Conservation (phyloP, 2,329 filamentous ascomycete genomes). For the Penicillium sp. region DNA sequence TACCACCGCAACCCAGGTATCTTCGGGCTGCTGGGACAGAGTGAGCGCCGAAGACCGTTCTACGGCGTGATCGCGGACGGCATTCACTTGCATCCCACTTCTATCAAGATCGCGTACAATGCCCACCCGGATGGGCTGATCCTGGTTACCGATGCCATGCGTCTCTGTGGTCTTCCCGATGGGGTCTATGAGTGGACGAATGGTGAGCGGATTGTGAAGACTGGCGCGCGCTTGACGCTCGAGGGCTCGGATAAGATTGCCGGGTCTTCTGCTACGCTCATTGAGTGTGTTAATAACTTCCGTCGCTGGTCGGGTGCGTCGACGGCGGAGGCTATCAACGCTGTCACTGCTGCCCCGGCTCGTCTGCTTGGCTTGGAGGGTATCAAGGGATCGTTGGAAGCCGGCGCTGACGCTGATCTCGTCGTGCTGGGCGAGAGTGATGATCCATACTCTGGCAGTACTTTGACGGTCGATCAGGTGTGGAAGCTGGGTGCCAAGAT, state of each 20-base stretch:
- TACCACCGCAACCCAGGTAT: conserved; percentile 89
- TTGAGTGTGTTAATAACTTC: conserved; percentile 46
- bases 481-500: conserved; percentile 45
- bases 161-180: conserved; percentile 76
- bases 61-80: conserved; percentile 90
- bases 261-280: conserved; percentile 54
- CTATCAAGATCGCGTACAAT: conserved; percentile 83
- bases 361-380: conserved; percentile 38
- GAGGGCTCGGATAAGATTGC: conserved; percentile 77
- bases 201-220: conserved; percentile 55
- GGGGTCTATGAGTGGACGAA: conserved; percentile 86
- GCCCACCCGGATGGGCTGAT: conserved; percentile 81
- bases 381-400: conserved; percentile 39
- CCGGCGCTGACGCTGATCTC: conserved; percentile 43
- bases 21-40: conserved; percentile 75
- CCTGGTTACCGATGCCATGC: conserved; percentile 90
- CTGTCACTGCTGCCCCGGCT: conserved; percentile 41
- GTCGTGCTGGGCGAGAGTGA: conserved; percentile 38
- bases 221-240: conserved; percentile 66
- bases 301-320: conserved; percentile 40
- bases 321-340: conserved; percentile 40
- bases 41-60: conserved; percentile 59
- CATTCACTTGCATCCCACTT: conserved; percentile 82
- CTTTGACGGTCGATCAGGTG: conserved; percentile 41
- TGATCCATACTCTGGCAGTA: conserved; percentile 31